Evolutionary conservation across 345 rosid genomes (phyloP), one percentile per base, ranked within the genome.

Genomic region (Microthlaspi erraticum): DNA sequence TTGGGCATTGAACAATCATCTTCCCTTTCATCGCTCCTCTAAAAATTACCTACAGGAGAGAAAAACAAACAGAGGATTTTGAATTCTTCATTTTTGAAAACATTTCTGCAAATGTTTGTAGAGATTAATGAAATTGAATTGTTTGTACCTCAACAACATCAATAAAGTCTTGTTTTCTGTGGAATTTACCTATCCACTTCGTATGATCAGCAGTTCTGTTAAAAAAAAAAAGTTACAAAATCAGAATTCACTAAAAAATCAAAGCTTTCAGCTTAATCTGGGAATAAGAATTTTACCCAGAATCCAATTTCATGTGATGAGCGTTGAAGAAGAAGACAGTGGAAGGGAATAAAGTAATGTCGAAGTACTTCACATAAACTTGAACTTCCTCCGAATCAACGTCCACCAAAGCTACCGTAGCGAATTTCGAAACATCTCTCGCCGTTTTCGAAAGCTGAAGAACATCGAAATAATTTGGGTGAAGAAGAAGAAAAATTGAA

Each of bases 11-110:
- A 56, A 88, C 95, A 11, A 91, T 94, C 76, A 88, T 69, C 87
- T 94, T 91, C 66, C 98, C 96, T 75, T 89, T 94, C 99, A 94
- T 89, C 16, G 98, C 99, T 56, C 95, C 98, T 81, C 95, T 77
- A 61, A 76, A 94, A 75, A 89, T 86, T 43, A 86, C 91, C 97
- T 93, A 48, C 4, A 66, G n/a, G 23, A 20, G 42, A 10, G 12
- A 9, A n/a, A 4, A 5, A 10, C 8, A 11, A 53, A 54, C 48
- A 54, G 31, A 51, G 39, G 13, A 53, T 46, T 39, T 38, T 3
- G 1, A 19, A n/a, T 7, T 52, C 31, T 48, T 48, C 29, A 31
- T 26, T 8, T 5, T 10, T 6, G 23, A 57, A 56, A 46, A 26
- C 4, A 8, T 36, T 3, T 8, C 2, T 19, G 4, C 38, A 17